Conservation (phyloP, 169 alveolate species). For the Plasmodium relictum region DNA sequence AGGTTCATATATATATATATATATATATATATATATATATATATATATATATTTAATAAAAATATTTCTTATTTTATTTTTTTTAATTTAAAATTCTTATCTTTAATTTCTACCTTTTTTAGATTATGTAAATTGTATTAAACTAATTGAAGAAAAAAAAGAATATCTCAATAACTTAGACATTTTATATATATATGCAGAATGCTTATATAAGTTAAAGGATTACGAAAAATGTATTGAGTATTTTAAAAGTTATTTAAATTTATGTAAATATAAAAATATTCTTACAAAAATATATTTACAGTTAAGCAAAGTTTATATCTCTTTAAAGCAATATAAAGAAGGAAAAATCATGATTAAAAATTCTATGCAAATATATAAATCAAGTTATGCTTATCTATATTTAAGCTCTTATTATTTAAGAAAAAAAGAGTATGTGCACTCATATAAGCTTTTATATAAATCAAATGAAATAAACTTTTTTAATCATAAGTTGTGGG, state of each 20-base stretch:
- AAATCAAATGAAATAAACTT: constrained; percentile 57
- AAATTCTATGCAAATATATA: constrained; percentile 21
- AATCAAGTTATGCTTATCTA: constrained; percentile 59
- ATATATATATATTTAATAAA: neutral
- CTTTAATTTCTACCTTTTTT: neutral
- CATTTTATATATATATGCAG: constrained; percentile 34
- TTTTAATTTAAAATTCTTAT: neutral
- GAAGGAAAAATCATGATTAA: constrained; percentile 25
- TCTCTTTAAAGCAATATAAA: constrained; percentile 21
- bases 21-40: neutral
- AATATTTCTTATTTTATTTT: neutral
- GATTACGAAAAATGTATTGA: constrained; percentile 17
- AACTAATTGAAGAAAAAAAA: constrained; percentile 29
- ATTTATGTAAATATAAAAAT: constrained; percentile 14
- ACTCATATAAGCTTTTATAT: constrained; percentile 36
- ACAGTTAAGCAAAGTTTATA: constrained; percentile 31
- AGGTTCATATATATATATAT: constrained; percentile 25
- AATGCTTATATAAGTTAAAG: constrained; percentile 27
- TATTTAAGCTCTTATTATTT: constrained; percentile 33
- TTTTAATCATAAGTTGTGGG: constrained; percentile 54
- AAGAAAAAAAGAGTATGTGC: constrained; percentile 33
- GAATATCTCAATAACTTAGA: constrained; percentile 44
- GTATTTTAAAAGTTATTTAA: constrained; percentile 6
- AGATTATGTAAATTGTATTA: constrained; percentile 41
- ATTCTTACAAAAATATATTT: constrained; percentile 30